A percentile compares a stretch with the other conserved stretches of the same genome.
Conservation (phyloP, 2,329 filamentous ascomycete species). For the Fusarium sp. region DNA sequence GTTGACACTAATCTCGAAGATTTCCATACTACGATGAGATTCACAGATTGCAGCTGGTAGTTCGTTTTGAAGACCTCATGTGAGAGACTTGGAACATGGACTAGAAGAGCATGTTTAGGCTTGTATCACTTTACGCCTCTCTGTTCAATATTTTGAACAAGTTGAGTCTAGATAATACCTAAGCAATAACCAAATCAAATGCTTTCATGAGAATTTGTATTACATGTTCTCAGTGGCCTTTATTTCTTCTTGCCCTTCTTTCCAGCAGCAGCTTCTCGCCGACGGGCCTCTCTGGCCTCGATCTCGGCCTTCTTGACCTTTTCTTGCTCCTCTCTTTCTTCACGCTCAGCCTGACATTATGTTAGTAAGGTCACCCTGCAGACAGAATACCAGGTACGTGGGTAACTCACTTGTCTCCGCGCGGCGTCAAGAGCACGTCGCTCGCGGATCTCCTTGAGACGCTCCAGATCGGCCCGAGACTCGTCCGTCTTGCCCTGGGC, state of each 20-base stretch:
- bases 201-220: constrained; percentile 1
- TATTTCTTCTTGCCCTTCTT: constrained; percentile 62
- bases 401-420: constrained; percentile 73
- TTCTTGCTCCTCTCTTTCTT: constrained; percentile 64
- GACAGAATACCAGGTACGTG: too few relatives aligned
- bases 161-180: neutral
- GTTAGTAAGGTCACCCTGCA: constrained; percentile 30
- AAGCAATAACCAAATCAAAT: neutral
- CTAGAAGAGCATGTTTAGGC: neutral
- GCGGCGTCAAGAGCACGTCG: constrained; percentile 85
- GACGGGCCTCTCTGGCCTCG: constrained; percentile 62
- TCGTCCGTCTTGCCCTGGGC: constrained; percentile 97
- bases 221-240: constrained; percentile 7
- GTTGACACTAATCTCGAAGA: neutral
- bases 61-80: neutral
- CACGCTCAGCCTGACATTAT: constrained; percentile 62
- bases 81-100: neutral
- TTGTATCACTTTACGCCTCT: neutral
- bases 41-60: neutral
- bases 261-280: constrained; percentile 59
- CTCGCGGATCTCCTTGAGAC: constrained; percentile 83
- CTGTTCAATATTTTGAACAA: neutral
- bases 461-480: constrained; percentile 87
- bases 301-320: constrained; percentile 59
- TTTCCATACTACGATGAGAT: too few relatives aligned